Percentiles rank a stretch among this genome's conserved stretches.
Conservation (phyloP, 495 filamentous ascomycete genomes). For the Physcia stellaris region DNA sequence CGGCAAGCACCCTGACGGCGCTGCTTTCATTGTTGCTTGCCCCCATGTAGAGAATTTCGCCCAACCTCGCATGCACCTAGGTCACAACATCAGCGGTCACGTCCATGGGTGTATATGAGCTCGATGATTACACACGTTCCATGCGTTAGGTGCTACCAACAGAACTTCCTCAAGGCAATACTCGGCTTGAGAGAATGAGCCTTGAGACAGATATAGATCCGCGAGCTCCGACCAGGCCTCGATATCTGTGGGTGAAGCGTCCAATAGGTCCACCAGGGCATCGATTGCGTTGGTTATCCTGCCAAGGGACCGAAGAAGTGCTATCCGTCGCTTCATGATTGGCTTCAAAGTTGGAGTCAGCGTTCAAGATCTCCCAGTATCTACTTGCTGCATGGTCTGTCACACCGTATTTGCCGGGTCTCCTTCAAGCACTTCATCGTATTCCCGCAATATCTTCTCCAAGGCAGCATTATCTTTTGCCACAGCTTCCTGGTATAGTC, state of each 20-base stretch:
- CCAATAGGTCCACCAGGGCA: constrained; percentile 58
- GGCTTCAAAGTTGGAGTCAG: constrained; percentile 36
- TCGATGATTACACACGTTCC: constrained; percentile 55
- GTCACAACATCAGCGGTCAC: background rate
- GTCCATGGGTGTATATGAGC: background rate
- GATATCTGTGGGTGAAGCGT: constrained; percentile 75
- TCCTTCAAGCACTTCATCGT: constrained; percentile 57
- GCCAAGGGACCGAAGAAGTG: constrained; percentile 60
- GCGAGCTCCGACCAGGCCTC: constrained; percentile 91
- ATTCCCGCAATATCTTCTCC: constrained; percentile 55
- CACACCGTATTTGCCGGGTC: constrained; percentile 72
- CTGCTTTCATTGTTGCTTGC: constrained; percentile 24
- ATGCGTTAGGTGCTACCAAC: constrained; percentile 79
- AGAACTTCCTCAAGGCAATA: constrained; percentile 86
- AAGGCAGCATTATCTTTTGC: constrained; percentile 50
- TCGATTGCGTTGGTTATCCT: constrained; percentile 57
- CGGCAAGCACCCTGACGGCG: constrained; percentile 39
- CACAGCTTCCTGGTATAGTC: constrained; percentile 74
- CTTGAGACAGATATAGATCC: constrained; percentile 68
- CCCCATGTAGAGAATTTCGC: constrained; percentile 66
- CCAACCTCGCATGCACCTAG: constrained; percentile 77
- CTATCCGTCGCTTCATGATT: constrained; percentile 72
- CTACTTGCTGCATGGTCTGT: constrained; percentile 7
- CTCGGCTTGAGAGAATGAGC: constrained; percentile 65
- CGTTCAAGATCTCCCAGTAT: background rate